Base-by-base conservation (phyloP, 768 basidiomycete genomes). In the Amanita rimosa region DNA sequence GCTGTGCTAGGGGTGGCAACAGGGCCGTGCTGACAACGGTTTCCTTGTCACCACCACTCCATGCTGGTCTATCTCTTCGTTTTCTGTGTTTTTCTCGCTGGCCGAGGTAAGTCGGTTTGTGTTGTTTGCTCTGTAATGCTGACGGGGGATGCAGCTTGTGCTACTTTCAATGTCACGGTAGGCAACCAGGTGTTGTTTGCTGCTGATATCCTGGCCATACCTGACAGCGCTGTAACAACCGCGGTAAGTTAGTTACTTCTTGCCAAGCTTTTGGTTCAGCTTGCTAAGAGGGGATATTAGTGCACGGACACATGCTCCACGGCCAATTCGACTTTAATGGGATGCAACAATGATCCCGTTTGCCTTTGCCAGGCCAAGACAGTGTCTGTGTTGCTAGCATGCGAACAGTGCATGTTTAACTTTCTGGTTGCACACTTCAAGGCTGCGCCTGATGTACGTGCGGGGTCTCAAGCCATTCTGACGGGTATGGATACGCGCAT, bases 321-420 rank as follows among this genome's bases (percentile, higher is more conserved):
- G 11, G 62, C 67, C 14, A 55, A 52, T 19, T 27, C 47, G 14
- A 52, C 22, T 21, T 53, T 69, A 35, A 51, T 70, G 57, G 61
- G 56, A 19, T 85, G 84, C 62, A 59, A 60, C 14, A 58, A 67
- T 48, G 64, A 76, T 53, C 62, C 73, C 29, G 51, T 53, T 16
- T 87, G 85, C 59, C 68, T 84, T 21, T 88, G 85, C 67, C 56
- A 51, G 14, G 51, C 62, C 11, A 57, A 51, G 6, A 73, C 73
- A 3, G 68, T 77, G 27, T 49, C 60, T 1, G 54, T 64, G 1
- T 62, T 88, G 48, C 62, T 68, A 1, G 44, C 56, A 29, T 84
- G 84, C 64, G 74, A 88, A 60, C 76, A 80, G 56, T 88, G 85
- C 68, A 74, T 83, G 71, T 79, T 83, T 58, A 60, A 63, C 36